Evolutionary conservation across 1,139 yeast species (phyloP).

Genomic region (Candida sanyaensis): DNA sequence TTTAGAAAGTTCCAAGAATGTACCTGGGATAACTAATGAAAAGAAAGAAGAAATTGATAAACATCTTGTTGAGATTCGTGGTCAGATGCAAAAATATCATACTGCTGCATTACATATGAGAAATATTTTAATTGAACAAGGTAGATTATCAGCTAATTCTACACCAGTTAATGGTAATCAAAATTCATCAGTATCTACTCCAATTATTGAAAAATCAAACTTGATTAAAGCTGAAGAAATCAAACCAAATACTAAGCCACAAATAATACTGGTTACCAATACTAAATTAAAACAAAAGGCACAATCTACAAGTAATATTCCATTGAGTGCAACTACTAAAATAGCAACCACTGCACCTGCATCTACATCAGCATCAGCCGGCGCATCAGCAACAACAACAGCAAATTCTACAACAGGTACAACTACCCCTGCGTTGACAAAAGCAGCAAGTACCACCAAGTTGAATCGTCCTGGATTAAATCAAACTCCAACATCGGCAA

Average conservation of each 20-base stretch:
- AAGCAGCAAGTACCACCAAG: conserved; percentile 3
- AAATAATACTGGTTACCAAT: conserved; percentile 1
- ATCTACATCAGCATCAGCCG: conserved; percentile 5
- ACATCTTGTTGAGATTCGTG: conserved; percentile 35
- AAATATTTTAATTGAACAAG: conserved; percentile 39
- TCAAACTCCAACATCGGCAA: conserved; percentile 12
- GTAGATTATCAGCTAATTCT: conserved; percentile 18
- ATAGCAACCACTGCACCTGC: conserved; percentile 2
- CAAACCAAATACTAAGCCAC: conserved; percentile 3
- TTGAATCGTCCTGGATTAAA: conserved; percentile 1
- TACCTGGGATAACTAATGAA: conserved; percentile 22
- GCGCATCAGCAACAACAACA: too few relatives aligned
- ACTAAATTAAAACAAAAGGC: conserved; percentile 3
- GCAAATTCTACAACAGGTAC: not conserved
- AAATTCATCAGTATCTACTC: conserved; percentile 8
- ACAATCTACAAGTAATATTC: conserved; percentile 1
- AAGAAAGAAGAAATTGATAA: conserved; percentile 28
- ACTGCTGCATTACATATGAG: conserved; percentile 42
- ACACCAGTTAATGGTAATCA: conserved; percentile 13
- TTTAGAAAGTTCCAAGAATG: conserved; percentile 24
- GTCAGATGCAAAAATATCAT: conserved; percentile 39
- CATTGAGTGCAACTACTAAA: conserved; percentile 1
- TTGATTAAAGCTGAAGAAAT: conserved; percentile 5
- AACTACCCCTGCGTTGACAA: not conserved
- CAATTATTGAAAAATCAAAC: conserved; percentile 7